Base-by-base conservation (phyloP, 1,139 yeast species). In the Diutina ranongensis region DNA sequence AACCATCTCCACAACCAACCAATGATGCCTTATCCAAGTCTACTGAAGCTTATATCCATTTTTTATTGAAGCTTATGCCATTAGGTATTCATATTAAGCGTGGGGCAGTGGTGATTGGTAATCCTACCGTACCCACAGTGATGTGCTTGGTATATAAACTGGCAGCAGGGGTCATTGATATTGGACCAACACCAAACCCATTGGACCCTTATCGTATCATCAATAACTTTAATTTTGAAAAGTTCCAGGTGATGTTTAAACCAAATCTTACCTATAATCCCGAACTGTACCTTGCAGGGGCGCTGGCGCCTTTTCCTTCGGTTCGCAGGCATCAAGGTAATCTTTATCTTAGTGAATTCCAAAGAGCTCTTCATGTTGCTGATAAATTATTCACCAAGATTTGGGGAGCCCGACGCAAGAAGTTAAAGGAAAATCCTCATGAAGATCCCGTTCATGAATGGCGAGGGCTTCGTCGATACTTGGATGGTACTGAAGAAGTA, bases 51-150 rank as follows among this genome's bases (percentile, higher is more conserved):
- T n/a, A 27, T 7, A 28, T 33, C 47, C 22, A 35, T 13, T 20
- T 19, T 8, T 28, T 64, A 34, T 56, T 78, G 25, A 63, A 66
- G 28, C 50, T 76, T 5, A 59, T 83, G 27, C 95, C 95, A 0
- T 52, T 85, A 1, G 74, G 75, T 38, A 47, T 83, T 3, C 63
- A 65, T 22, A 64, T 84, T n/a, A 73, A 70, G 44, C 81, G 77
- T 48, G 89, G 92, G 1, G 83, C 95, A 0, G 49, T 86, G 33
- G 81, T 87, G 1, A 56, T 87, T 33, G 98, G 98, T 7, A 89
- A 88, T 60, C 68, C 74, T 47, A 71, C 77, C 12, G 87, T 96
- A 0, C 84, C 94, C 1, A 76, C 89, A 1, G 64, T 92, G 12
- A 52, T 84, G 44, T 79, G 87, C 2, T 66, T 74, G 4, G 79